Evolutionary conservation across 2,329 filamentous ascomycete genomes (phyloP).

Genomic region (Corinectria fuckeliana): DNA sequence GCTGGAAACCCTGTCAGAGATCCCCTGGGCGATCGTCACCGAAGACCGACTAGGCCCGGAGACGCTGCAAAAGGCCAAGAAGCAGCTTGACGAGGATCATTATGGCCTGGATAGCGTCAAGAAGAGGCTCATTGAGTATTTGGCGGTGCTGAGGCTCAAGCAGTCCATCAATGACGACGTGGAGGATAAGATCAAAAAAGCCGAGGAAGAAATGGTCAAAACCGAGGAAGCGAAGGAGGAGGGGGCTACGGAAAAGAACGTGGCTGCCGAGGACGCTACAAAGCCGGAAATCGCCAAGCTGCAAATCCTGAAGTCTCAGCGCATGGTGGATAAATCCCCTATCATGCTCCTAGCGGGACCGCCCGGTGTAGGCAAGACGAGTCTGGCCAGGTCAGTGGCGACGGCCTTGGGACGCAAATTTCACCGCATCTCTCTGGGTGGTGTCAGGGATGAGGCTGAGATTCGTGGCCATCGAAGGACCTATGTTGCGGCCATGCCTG

Average conservation of each 20-base stretch:
- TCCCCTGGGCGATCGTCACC: constrained; percentile 87
- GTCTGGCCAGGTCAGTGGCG: constrained; percentile 89
- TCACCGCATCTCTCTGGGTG: constrained; percentile 94
- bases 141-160: constrained; percentile 95
- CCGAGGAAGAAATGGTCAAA: constrained; percentile 63
- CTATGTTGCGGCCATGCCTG: constrained; percentile 99
- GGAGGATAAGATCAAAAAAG: constrained; percentile 76
- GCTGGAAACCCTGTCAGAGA: constrained; percentile 90
- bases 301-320: constrained; percentile 78
- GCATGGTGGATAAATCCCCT: constrained; percentile 92
- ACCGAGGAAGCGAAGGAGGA: constrained; percentile 34
- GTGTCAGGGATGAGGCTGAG: constrained; percentile 94
- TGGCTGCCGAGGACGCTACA: constrained; percentile 37
- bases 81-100: constrained; percentile 94
- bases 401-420: constrained; percentile 93
- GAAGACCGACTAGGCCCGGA: constrained; percentile 85
- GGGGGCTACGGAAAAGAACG: constrained; percentile 23
- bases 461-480: constrained; percentile 94
- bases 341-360: constrained; percentile 93
- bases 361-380: constrained; percentile 95
- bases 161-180: constrained; percentile 86
- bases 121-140: constrained; percentile 92
- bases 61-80: constrained; percentile 78
- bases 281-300: constrained; percentile 65
- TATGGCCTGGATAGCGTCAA: constrained; percentile 97